A percentile compares a stretch with the other conserved stretches of the same genome.
Evolutionary conservation across 306 rosid genomes (phyloP).

Genomic region (Astragalus glycyphyllos): DNA sequence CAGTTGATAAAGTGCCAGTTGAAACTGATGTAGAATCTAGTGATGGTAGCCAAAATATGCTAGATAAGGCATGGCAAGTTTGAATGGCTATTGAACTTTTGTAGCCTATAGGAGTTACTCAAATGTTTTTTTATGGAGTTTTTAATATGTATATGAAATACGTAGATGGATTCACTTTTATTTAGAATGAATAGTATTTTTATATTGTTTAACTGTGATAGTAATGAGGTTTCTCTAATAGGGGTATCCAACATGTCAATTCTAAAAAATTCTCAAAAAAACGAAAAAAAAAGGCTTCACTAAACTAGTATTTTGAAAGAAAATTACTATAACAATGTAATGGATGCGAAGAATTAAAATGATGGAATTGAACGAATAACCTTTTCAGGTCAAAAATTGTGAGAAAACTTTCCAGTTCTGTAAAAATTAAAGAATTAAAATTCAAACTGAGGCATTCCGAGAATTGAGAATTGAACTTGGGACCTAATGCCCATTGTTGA

Average conservation of each 20-base stretch:
- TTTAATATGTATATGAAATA: constrained; percentile 39
- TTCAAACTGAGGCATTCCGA: too few relatives aligned
- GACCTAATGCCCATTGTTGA: constrained; percentile 33
- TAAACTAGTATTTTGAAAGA: too few relatives aligned
- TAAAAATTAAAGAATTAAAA: too few relatives aligned
- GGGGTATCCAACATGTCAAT: not conserved
- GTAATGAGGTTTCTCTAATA: constrained; percentile 11
- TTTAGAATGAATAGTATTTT: constrained; percentile 40
- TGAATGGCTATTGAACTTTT: constrained; percentile 37
- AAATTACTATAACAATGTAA: too few relatives aligned
- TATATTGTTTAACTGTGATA: constrained; percentile 11
- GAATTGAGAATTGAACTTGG: constrained; percentile 77
- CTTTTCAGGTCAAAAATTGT: too few relatives aligned
- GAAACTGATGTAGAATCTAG: constrained; percentile 50
- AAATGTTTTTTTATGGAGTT: not conserved
- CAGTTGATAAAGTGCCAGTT: constrained; percentile 42
- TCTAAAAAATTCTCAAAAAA: too few relatives aligned
- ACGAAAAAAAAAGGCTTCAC: not conserved
- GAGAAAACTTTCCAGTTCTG: too few relatives aligned
- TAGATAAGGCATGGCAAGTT: constrained; percentile 40
- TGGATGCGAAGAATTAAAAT: too few relatives aligned
- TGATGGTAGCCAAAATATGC: constrained; percentile 43
- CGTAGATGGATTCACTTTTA: constrained; percentile 37
- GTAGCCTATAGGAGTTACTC: constrained; percentile 16
- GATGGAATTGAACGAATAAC: too few relatives aligned